Percentiles rank a stretch among this genome's conserved stretches.
phyloP scores from a whole-genome alignment of 1,139 yeast species.

The Suhomyces bribrorum region DNA sequence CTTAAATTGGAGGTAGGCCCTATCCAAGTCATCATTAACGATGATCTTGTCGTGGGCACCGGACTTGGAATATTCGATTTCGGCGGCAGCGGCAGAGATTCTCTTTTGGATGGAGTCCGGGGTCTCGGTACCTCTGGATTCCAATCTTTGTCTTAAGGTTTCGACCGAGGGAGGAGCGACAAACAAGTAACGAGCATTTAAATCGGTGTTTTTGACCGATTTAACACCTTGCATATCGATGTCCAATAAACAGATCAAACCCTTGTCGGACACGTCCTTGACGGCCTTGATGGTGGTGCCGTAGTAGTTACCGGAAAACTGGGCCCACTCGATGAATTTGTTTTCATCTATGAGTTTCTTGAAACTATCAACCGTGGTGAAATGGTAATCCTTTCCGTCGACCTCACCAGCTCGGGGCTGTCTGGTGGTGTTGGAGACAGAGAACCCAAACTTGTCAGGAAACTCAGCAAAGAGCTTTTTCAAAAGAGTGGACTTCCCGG shows the following conservation, averaged over 20 bases:
- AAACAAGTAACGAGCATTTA: slow-evolving; percentile 84
- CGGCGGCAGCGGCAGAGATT: slow-evolving; percentile 81
- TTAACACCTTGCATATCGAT: slow-evolving; percentile 99
- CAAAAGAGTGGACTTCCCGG: slow-evolving; percentile 93
- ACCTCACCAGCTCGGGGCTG: slow-evolving; percentile 88
- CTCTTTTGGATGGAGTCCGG: slow-evolving; percentile 81
- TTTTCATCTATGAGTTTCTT: slow-evolving; percentile 67
- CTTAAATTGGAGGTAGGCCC: slow-evolving; percentile 80
- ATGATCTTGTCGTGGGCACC: slow-evolving; percentile 91
- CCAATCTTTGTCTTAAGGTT: slow-evolving; percentile 68
- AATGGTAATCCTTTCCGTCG: slow-evolving; percentile 87
- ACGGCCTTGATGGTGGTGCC: slow-evolving; percentile 91
- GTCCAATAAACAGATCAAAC: slow-evolving; percentile 83
- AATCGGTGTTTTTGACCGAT: slow-evolving; percentile 77
- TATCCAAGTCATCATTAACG: slow-evolving; percentile 89
- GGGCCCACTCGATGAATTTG: slow-evolving; percentile 96
- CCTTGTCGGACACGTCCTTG: slow-evolving; percentile 64
- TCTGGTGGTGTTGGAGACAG: slow-evolving; percentile 94
- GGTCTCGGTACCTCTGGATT: slow-evolving; percentile 93
- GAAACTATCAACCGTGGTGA: slow-evolving; percentile 77
- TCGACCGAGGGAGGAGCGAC: slow-evolving; percentile 92
- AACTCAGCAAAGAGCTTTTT: slow-evolving; percentile 87
- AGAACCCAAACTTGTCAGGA: slow-evolving; percentile 89
- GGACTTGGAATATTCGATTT: slow-evolving; percentile 81
- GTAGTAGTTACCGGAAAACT: slow-evolving; percentile 94